Base-by-base conservation (phyloP, 345 rosid genomes). In the Eucalyptus sp. region DNA sequence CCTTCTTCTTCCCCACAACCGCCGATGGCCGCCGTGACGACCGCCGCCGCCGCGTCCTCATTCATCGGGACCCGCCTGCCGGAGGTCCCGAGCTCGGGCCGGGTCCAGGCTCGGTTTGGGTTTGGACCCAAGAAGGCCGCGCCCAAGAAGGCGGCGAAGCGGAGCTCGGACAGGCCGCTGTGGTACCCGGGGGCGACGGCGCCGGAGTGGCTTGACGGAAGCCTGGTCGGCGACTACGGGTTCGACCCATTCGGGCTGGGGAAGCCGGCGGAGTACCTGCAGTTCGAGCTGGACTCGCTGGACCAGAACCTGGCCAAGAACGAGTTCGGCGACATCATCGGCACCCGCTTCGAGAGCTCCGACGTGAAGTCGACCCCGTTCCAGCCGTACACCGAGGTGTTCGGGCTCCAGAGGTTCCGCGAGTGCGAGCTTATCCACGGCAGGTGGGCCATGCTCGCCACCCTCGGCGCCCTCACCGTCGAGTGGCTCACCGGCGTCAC, bases 401-500 rank as follows among this genome's bases (percentile, higher is more conserved):
- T 95, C 87, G 97, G 97, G 20, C 90, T 95, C 66, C 97, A 94
- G 91, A 92, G 97, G 93, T 95, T 95, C 92, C 90, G 97, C 14
- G 97, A 95, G 91, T 95, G 97, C 85, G 97, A 95, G 93, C 96
- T 95, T 79, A 95, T 95, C 50, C 97, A 95, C 83, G 97, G 96
- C 48, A 87, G 97, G 62, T 95, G 97, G 97, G 97, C 97, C 86
- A 96, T 96, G 98, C 88, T 96, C 90, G 98, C 98, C 56, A 94
- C 96, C 86, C 96, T 96, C 20, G 98, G 96, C 71, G 96, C 96
- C 25, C 93, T 96, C 29, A 4, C 95, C 49, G 96, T 95, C 27
- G 98, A 96, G 92, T 91, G 95, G 95, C 96, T 95, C 88, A 95
- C 97, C 37, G 97, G 97, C 15, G 89, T 95, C 86, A 94, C 96